Conservation (phyloP, 1,284 basidiomycete genomes). For the Irpex sp. region DNA sequence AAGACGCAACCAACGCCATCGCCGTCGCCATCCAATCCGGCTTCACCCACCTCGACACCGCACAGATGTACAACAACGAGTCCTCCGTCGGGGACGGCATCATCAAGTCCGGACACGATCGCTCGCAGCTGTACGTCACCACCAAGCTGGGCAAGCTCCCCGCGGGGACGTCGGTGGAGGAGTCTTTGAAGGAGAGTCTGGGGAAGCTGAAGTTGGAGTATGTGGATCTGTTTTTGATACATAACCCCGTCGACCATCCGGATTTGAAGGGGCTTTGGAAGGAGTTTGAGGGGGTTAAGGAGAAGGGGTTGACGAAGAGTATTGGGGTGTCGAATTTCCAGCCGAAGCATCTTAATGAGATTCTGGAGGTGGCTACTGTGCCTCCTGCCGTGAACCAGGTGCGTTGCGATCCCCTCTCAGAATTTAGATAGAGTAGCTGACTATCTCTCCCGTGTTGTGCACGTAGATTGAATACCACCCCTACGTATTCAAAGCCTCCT, state of each 20-base stretch:
- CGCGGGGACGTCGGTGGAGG: slow-evolving; percentile 45
- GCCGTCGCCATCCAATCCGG: slow-evolving; percentile 54
- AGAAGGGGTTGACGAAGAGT: slow-evolving; percentile 65
- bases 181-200: slow-evolving; percentile 50
- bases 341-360: slow-evolving; percentile 58
- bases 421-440: too few relatives aligned
- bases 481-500: slow-evolving; percentile 61
- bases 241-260: slow-evolving; percentile 47
- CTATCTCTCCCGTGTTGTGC: not conserved
- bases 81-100: slow-evolving; percentile 51
- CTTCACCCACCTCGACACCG: slow-evolving; percentile 67
- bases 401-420: slow-evolving; percentile 1
- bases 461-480: slow-evolving; percentile 78
- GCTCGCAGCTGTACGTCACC: slow-evolving; percentile 59
- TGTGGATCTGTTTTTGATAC: slow-evolving; percentile 79
- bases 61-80: slow-evolving; percentile 67
- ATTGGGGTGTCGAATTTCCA: slow-evolving; percentile 88
- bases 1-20: slow-evolving; percentile 50
- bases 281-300: slow-evolving; percentile 66
- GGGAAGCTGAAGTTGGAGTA: slow-evolving; percentile 61
- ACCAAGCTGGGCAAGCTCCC: slow-evolving; percentile 51
- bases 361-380: slow-evolving; percentile 56
- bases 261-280: slow-evolving; percentile 63
- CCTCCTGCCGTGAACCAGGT: slow-evolving; percentile 81
- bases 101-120: slow-evolving; percentile 45